Percentiles rank a stretch among this genome's conserved stretches.
phyloP scores from a whole-genome alignment of 2,329 filamentous ascomycete species.

The Trichoderma oligosporum region DNA sequence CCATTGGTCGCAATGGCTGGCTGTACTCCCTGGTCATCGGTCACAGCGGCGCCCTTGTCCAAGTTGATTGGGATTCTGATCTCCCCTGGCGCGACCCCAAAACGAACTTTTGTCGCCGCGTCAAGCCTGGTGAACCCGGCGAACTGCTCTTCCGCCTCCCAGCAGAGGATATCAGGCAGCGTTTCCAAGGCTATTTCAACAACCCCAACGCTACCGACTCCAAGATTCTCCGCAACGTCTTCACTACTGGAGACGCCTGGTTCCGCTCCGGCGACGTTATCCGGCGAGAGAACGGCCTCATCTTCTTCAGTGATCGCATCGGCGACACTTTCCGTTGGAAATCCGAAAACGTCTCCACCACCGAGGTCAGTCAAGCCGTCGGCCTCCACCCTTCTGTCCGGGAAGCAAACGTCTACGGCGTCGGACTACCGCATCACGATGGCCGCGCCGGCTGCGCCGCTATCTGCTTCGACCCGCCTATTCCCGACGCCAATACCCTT shows the following conservation, averaged over 20 bases:
- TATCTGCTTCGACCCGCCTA: slow-evolving; percentile 51
- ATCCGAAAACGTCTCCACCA: slow-evolving; percentile 77
- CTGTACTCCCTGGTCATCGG: slow-evolving; percentile 56
- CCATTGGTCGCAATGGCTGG: slow-evolving; percentile 69
- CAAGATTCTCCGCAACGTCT: slow-evolving; percentile 72
- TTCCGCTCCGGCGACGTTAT: slow-evolving; percentile 83
- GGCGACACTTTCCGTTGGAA: slow-evolving; percentile 80
- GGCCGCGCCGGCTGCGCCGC: slow-evolving; percentile 80
- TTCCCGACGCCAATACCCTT: slow-evolving; percentile 44
- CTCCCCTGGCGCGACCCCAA: slow-evolving; percentile 61
- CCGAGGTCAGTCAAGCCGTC: slow-evolving; percentile 74
- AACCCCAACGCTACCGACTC: slow-evolving; percentile 65
- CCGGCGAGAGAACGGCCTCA: slow-evolving; percentile 68
- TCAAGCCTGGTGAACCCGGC: slow-evolving; percentile 60
- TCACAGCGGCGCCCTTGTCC: slow-evolving; percentile 54
- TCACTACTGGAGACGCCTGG: slow-evolving; percentile 72
- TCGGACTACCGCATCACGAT: slow-evolving; percentile 74
- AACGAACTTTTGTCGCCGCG: slow-evolving; percentile 64
- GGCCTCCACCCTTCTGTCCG: slow-evolving; percentile 62
- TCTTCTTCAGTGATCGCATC: slow-evolving; percentile 78
- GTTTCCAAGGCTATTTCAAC: slow-evolving; percentile 79
- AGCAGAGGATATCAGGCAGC: slow-evolving; percentile 54
- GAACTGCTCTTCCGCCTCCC: slow-evolving; percentile 74
- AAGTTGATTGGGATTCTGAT: slow-evolving; percentile 69
- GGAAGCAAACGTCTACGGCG: slow-evolving; percentile 85